Percentiles rank a stretch among this genome's conserved stretches.
Conservation (phyloP, 2,329 filamentous ascomycete species). For the Stagonosporopsis cucurbitacearum region DNA sequence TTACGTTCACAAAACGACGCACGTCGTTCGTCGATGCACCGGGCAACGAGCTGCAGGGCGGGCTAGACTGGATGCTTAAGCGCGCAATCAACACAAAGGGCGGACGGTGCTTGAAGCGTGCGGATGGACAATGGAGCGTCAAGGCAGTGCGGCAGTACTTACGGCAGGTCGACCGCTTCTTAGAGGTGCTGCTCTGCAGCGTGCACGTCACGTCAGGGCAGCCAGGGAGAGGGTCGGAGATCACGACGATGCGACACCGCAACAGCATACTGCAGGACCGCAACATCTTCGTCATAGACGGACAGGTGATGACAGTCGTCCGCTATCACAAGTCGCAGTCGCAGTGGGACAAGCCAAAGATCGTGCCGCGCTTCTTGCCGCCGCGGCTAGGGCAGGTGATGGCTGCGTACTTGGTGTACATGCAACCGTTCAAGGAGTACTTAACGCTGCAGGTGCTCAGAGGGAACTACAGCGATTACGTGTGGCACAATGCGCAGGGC, state of each 20-base stretch:
- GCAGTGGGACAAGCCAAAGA: background rate
- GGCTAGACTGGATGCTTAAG: background rate
- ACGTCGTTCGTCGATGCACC: background rate
- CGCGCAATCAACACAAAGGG: background rate
- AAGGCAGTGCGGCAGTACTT: background rate
- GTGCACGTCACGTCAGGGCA: background rate
- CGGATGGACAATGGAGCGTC: background rate
- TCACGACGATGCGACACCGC: background rate
- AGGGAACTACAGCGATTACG: constrained; percentile 15
- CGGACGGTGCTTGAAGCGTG: background rate
- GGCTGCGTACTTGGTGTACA: background rate
- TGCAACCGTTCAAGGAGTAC: background rate
- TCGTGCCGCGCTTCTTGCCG: background rate
- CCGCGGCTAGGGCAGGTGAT: background rate
- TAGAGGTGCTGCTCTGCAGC: background rate
- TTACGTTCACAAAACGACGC: background rate
- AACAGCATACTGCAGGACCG: background rate
- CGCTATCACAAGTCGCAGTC: background rate
- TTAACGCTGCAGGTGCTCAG: constrained; percentile 26
- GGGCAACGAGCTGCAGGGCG: background rate
- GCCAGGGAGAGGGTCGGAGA: background rate
- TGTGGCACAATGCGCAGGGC: constrained; percentile 12
- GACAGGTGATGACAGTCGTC: background rate
- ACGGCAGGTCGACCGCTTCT: background rate
- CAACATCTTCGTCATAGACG: background rate